phyloP scores from a whole-genome alignment of 2,329 filamentous ascomycete species.

The Neospermospora avenae region DNA sequence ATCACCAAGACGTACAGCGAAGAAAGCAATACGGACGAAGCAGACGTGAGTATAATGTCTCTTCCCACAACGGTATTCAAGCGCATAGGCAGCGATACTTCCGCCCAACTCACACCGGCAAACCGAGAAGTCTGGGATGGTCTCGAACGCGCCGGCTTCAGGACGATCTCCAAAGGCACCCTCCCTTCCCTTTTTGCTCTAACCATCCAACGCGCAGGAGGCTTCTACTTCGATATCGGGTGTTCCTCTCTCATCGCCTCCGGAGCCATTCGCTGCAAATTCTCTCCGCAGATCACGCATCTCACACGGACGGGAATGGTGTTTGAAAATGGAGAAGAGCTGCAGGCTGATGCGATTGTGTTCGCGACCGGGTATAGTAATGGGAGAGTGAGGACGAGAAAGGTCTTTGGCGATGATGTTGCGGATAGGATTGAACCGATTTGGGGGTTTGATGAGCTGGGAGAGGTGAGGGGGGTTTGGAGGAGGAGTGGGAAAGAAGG shows the following conservation, averaged over 20 bases:
- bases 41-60: constrained; percentile 57
- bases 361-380: constrained; percentile 47
- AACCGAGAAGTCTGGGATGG: constrained; percentile 43
- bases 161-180: constrained; percentile 52
- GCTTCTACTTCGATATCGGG: constrained; percentile 56
- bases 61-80: constrained; percentile 58
- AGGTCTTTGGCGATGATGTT: constrained; percentile 47
- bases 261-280: constrained; percentile 49
- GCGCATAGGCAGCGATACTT: constrained; percentile 48
- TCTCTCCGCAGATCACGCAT: constrained; percentile 41
- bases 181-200: constrained; percentile 46
- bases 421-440: constrained; percentile 45
- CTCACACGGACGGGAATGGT: constrained; percentile 38
- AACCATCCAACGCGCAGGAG: constrained; percentile 55
- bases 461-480: constrained; percentile 44
- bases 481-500: constrained; percentile 30
- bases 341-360: constrained; percentile 50
- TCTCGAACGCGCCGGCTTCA: constrained; percentile 52
- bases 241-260: constrained; percentile 47
- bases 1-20: background rate
- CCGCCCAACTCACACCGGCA: constrained; percentile 34
- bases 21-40: constrained; percentile 45
- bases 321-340: constrained; percentile 42
- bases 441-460: constrained; percentile 45
- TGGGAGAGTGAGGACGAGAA: constrained; percentile 46